Evolutionary conservation across 2,329 filamentous ascomycete species (phyloP).

Genomic region (Ophiognomonia clavigignenti-juglandacearum): DNA sequence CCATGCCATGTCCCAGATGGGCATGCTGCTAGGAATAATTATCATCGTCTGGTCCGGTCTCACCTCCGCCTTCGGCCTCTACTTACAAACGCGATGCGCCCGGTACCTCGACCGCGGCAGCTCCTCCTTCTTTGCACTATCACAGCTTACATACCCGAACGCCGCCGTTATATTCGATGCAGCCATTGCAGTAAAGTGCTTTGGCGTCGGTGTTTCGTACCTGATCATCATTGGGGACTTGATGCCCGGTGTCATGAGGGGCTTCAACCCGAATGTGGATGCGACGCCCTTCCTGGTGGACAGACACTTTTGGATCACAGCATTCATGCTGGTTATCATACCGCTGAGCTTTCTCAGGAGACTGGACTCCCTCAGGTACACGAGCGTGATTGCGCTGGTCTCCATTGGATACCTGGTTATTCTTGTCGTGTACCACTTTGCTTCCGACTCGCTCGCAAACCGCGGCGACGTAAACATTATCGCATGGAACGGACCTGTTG

Average conservation of each 20-base stretch:
- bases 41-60: conserved; percentile 89
- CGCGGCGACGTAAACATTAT: conserved; percentile 70
- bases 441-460: conserved; percentile 69
- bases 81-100: conserved; percentile 89
- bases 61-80: conserved; percentile 87
- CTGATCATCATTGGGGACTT: conserved; percentile 98
- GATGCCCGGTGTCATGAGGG: conserved; percentile 89
- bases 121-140: conserved; percentile 93
- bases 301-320: conserved; percentile 95
- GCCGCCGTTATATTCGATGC: conserved; percentile 92
- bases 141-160: conserved; percentile 94
- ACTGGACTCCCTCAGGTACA: conserved; percentile 95
- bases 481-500: conserved; percentile 72
- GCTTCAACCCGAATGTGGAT: conserved; percentile 63
- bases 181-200: conserved; percentile 96
- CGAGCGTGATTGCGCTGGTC: conserved; percentile 82
- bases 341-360: conserved; percentile 87
- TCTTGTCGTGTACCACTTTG: conserved; percentile 88
- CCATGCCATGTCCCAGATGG: conserved; percentile 93
- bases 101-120: conserved; percentile 86
- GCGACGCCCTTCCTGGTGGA: conserved; percentile 74
- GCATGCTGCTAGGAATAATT: conserved; percentile 76
- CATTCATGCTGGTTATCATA: conserved; percentile 94
- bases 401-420: conserved; percentile 94
- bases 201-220: conserved; percentile 94